Evolutionary conservation across 805 yeast species (phyloP).

Genomic region (Candida suzukii): DNA sequence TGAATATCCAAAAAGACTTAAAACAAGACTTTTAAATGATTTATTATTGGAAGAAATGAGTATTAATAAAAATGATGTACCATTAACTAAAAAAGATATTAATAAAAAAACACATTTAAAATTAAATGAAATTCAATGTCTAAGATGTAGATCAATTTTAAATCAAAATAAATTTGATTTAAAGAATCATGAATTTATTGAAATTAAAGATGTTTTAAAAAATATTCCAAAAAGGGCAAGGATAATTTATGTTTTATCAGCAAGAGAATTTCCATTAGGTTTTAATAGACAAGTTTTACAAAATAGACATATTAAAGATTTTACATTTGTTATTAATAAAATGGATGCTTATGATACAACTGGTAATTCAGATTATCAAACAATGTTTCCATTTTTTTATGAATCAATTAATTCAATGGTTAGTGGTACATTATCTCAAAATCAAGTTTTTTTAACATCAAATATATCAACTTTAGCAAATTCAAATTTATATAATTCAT

Average conservation of each 20-base stretch:
- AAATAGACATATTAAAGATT: constrained; percentile 25
- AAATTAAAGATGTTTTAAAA: constrained; percentile 24
- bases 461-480: constrained; percentile 49
- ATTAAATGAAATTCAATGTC: constrained; percentile 31
- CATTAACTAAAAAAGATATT: not conserved
- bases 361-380: constrained; percentile 12
- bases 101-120: constrained; percentile 1
- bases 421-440: constrained; percentile 15
- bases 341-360: constrained; percentile 26
- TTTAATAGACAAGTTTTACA: constrained; percentile 31
- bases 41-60: not conserved
- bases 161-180: constrained; percentile 33
- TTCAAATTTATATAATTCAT: constrained; percentile 25
- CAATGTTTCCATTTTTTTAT: constrained; percentile 24
- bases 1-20: not conserved
- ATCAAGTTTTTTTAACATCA: constrained; percentile 41
- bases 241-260: constrained; percentile 55
- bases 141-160: constrained; percentile 48
- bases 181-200: constrained; percentile 25
- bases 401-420: constrained; percentile 23
- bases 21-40: too few species aligned
- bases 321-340: constrained; percentile 36
- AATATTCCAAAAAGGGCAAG: constrained; percentile 37
- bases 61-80: not conserved
- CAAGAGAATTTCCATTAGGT: constrained; percentile 67